Percentiles rank a stretch among this genome's conserved stretches.
Evolutionary conservation across 768 basidiomycete genomes (phyloP).

Genomic region (Phaffia australis): DNA sequence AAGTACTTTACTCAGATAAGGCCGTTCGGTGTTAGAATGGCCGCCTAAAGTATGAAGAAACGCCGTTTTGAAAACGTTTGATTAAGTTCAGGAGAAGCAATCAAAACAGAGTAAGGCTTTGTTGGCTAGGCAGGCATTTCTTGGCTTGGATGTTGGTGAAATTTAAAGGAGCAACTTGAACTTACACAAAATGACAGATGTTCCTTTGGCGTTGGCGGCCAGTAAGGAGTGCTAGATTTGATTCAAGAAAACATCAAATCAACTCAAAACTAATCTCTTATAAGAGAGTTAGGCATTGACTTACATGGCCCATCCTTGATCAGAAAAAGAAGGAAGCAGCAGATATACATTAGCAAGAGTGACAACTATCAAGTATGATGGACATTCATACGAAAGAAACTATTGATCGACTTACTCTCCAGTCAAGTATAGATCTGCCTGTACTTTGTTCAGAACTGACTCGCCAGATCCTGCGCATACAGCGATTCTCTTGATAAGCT

Average conservation of each 20-base stretch:
- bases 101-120: too few species aligned
- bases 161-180: too few species aligned
- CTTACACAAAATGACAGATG: slow-evolving; percentile 74
- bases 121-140: too few species aligned
- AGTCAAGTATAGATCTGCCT: slow-evolving; percentile 80
- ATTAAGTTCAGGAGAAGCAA: too few species aligned
- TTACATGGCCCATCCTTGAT: slow-evolving; percentile 24
- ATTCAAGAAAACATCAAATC: neutral
- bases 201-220: slow-evolving; percentile 62
- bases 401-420: slow-evolving; percentile 72
- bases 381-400: slow-evolving; percentile 40
- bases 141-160: too few species aligned
- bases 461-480: slow-evolving; percentile 87
- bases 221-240: slow-evolving; percentile 67
- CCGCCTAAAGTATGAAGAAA: slow-evolving; percentile 47
- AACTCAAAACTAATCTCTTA: neutral
- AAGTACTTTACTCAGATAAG: slow-evolving; percentile 63
- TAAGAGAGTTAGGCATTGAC: neutral
- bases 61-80: slow-evolving; percentile 1
- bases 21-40: slow-evolving; percentile 91
- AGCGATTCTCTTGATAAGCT: slow-evolving; percentile 50
- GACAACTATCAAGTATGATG: neutral
- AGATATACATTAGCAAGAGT: neutral
- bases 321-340: neutral
- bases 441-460: slow-evolving; percentile 56